Base-by-base conservation (phyloP, 768 basidiomycete genomes). In the Vishniacozyma victoriae region DNA sequence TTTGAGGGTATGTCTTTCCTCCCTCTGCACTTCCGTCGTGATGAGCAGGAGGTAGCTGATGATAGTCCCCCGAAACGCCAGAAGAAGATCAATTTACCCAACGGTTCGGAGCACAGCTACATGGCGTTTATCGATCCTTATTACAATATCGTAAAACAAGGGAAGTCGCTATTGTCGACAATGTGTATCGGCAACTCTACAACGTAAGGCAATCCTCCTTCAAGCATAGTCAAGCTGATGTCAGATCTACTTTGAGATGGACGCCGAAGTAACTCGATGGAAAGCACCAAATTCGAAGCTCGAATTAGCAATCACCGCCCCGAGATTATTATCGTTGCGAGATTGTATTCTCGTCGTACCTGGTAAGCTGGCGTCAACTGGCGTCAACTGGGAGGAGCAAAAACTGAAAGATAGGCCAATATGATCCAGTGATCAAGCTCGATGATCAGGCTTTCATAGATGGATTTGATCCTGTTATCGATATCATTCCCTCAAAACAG, bases 391-490 rank as follows among this genome's bases (percentile, higher is more conserved):
- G 6, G 9, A 3, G 36, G 16, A 25, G 6, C 35, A 40, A 3
- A n/a, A n/a, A n/a, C n/a, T n/a, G n/a, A n/a, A 11, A 11, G 29
- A 6, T 37, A 67, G 65, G 65, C 12, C 57, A 69, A 50, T 69
- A 69, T 49, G 63, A 69, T 31, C 66, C 60, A 0, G 40, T 52
- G 11, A 18, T 62, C 24, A 59, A 62, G 40, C 59, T 65, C 12
- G 63, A 62, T 41, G 64, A 72, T 48, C 64, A 68, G 35, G 59
- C 60, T 1, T 72, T 67, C 53, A 72, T 72, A 20, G 55, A 62
- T 15, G 43, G 56, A 6, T 63, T 72, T 39, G 52, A 57, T 1
- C 62, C 65, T 1, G 43, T 44, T 9, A 54, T 70, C 1, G 66
- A 72, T 39, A 66, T 72, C 31, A 41, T 72, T 16, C 49, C 64